Evolutionary conservation across 1,139 yeast genomes (phyloP).

Genomic region (Candida tunisiensis): DNA sequence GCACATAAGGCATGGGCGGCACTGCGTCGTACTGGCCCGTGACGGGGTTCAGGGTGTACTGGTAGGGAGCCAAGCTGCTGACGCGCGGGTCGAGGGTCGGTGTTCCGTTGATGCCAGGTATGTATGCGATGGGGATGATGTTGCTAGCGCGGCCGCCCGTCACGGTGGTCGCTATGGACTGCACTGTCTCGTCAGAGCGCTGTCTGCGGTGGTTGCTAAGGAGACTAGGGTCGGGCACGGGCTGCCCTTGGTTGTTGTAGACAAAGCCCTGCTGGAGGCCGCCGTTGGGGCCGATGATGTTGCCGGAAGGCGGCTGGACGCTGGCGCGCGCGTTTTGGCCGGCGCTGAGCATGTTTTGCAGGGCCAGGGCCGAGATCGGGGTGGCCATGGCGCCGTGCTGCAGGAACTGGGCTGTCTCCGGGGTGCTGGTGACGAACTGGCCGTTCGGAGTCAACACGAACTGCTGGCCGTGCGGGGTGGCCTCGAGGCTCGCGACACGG

Average conservation of each 20-base stretch:
- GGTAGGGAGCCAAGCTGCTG: constrained; percentile 1
- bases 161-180: constrained; percentile 2
- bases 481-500: no score
- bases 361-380: no score
- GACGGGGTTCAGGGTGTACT: no score
- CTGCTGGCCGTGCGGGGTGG: no score
- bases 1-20: constrained; percentile 1
- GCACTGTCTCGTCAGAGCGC: not conserved
- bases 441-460: constrained; percentile 1
- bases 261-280: constrained; percentile 7
- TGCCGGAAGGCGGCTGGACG: no score
- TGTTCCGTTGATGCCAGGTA: constrained; percentile 77
- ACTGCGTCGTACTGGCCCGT: constrained; percentile 1
- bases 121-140: constrained; percentile 83
- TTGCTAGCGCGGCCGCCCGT: constrained; percentile 56
- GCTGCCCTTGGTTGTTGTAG: constrained; percentile 4
- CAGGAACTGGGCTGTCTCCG: no score
- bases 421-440: constrained; percentile 1
- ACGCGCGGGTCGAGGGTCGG: constrained; percentile 1
- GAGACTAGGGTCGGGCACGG: no score
- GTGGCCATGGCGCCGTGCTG: no score
- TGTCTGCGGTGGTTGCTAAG: no score
- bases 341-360: no score
- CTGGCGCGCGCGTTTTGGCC: no score
- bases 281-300: constrained; percentile 5